A percentile compares a stretch with the other conserved stretches of the same genome.
Evolutionary conservation across 1,284 basidiomycete genomes (phyloP).

Genomic region (Coniophora puteana): DNA sequence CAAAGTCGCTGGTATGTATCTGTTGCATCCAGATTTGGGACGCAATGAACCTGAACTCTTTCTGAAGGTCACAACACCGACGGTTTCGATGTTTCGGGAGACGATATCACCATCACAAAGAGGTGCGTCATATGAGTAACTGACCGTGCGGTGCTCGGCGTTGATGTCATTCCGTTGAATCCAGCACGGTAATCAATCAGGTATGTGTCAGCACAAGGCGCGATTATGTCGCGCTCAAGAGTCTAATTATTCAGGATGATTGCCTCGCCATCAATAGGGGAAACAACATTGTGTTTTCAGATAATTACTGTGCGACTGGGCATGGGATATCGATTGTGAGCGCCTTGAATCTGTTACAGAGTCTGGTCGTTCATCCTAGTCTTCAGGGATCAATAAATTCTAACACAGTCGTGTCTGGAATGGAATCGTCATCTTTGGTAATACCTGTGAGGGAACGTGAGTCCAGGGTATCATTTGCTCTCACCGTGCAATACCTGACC

Average conservation of each 20-base stretch:
- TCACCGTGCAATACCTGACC: conserved; percentile 1
- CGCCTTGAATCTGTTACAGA: background rate
- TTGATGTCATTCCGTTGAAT: too few species aligned
- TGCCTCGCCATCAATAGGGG: conserved; percentile 61
- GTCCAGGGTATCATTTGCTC: conserved; percentile 2
- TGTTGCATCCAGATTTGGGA: background rate
- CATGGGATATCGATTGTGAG: conserved; percentile 58
- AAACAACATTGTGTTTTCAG: conserved; percentile 48
- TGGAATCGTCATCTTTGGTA: conserved; percentile 43
- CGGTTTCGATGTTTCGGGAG: conserved; percentile 47
- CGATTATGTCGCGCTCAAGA: conserved; percentile 10
- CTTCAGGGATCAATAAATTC: conserved; percentile 49
- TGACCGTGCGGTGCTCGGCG: too few species aligned
- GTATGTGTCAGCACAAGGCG: too few species aligned
- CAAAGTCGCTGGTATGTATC: conserved; percentile 18
- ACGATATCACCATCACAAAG: conserved; percentile 38
- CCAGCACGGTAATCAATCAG: conserved; percentile 27
- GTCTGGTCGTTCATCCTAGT: conserved; percentile 1
- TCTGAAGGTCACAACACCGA: conserved; percentile 48
- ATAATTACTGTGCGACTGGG: conserved; percentile 51
- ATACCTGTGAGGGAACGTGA: conserved; percentile 43
- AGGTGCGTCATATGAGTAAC: conserved; percentile 26
- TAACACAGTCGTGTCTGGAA: conserved; percentile 40
- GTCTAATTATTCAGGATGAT: conserved; percentile 42
- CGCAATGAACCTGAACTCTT: background rate